A percentile compares a stretch with the other conserved stretches of the same genome.
Conservation (phyloP, 768 basidiomycete genomes). For the Phylloporus scabripes region DNA sequence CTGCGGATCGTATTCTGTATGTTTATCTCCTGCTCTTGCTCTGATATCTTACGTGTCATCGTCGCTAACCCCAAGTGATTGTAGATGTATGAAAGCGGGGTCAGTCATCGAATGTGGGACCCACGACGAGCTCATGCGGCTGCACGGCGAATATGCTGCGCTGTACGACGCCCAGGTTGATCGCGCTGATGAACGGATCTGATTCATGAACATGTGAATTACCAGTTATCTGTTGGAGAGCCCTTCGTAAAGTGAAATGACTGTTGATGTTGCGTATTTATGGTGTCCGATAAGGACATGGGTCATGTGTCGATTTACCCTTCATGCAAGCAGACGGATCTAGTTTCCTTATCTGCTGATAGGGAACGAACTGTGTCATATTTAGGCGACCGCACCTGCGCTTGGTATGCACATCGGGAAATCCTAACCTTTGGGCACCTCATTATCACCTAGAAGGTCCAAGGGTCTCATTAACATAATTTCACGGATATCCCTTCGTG, state of each 20-base stretch:
- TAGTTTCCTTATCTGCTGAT: too few species aligned
- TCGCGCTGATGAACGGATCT: background rate
- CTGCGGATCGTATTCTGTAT: slow-evolving; percentile 51
- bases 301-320: too few species aligned
- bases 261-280: background rate
- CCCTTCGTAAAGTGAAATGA: background rate
- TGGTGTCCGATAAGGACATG: too few species aligned
- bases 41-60: background rate
- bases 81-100: slow-evolving; percentile 32
- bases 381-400: too few species aligned
- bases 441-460: too few species aligned
- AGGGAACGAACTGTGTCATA: too few species aligned
- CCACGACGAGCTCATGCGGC: slow-evolving; percentile 24
- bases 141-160: slow-evolving; percentile 22
- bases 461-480: too few species aligned
- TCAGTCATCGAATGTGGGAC: slow-evolving; percentile 28
- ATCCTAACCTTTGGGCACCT: too few species aligned
- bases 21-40: slow-evolving; percentile 10
- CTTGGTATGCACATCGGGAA: too few species aligned
- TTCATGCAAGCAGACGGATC: too few species aligned
- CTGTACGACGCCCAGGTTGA: slow-evolving; percentile 24
- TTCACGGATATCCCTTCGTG: too few species aligned
- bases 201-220: background rate
- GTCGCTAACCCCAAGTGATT: background rate
- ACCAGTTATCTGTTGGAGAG: background rate